phyloP scores from a whole-genome alignment of 768 basidiomycete genomes.

The Phlebiopsis gigantea region DNA sequence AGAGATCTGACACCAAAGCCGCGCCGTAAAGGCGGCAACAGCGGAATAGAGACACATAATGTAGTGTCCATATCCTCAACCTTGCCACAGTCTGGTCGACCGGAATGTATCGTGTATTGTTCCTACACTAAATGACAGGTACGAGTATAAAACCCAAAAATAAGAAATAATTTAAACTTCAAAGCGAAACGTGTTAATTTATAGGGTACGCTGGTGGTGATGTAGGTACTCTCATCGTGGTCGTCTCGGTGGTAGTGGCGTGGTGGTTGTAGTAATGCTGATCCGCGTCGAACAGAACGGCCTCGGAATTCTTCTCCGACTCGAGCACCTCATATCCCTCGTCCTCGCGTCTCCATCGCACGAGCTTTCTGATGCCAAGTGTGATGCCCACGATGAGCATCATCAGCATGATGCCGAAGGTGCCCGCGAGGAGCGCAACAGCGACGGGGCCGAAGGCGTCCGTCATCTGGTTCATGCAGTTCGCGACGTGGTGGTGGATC shows the following conservation, averaged over 20 bases:
- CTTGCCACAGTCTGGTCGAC: background rate
- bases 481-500: constrained; percentile 3
- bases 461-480: constrained; percentile 11
- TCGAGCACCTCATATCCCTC: constrained; percentile 5
- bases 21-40: too few relatives aligned
- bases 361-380: constrained; percentile 9
- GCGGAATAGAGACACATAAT: too few relatives aligned
- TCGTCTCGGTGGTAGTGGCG: background rate
- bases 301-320: constrained; percentile 2
- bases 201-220: background rate
- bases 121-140: background rate
- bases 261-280: background rate
- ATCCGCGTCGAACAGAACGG: constrained; percentile 12
- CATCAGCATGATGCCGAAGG: background rate
- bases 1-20: too few relatives aligned
- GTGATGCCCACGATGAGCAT: constrained; percentile 7
- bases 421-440: constrained; percentile 15
- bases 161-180: background rate
- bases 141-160: background rate
- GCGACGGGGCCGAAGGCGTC: constrained; percentile 15
- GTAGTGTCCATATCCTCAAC: too few relatives aligned
- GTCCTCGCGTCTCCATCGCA: constrained; percentile 4
- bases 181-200: background rate
- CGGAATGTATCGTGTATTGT: background rate
- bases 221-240: background rate